Base-by-base conservation (phyloP, 2,329 filamentous ascomycete species). In the Alternaria burnsii region DNA sequence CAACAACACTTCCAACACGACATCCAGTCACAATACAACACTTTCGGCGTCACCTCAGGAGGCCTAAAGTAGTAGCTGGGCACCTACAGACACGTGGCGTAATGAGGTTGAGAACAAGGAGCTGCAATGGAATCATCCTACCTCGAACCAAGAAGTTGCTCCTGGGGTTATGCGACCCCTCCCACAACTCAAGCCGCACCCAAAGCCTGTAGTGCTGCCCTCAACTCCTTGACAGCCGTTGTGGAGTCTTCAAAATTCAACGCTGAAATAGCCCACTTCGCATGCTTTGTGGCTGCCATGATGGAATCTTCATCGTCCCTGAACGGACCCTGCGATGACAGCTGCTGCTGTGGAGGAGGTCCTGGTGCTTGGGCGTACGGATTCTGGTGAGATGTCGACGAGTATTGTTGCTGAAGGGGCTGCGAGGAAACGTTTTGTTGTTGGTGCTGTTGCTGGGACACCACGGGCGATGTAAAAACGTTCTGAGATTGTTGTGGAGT, bases 211-310 rank as follows among this genome's bases (percentile, higher is more conserved):
- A 99, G 80, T 3, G 95, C 95, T 60, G 87, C 88, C 53, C 87
- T 87, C 63, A 99, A 78, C 75, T 99, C 94, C 72, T 89, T 89
- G 5, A 98, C 89, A 0, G 95, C 95, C 0, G 95, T 99, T 1
- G 89, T 85, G 2, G 97, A 91, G 76, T 99, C 95, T 69, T 99
- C 95, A 78, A 99, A 99, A 71, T 97, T 97, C 48, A 99, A 81
- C 0, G 95, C 95, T 11, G 94, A 97, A 42, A 98, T 97, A 0
- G 95, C 95, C 92, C 93, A 99, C 72, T 93, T 93, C 2, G 94
- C 94, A 81, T 98, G 95, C 76, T 98, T 99, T 77, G 97, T 93
- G 5, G 95, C 94, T 70, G 89, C 86, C 36, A 87, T 82, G 36
- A 97, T 90, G 0, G 90, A 84, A 60, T 85, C 82, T 66, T 93